Evolutionary conservation across 2,329 filamentous ascomycete genomes (phyloP).

Genomic region (Penicillium sp.): DNA sequence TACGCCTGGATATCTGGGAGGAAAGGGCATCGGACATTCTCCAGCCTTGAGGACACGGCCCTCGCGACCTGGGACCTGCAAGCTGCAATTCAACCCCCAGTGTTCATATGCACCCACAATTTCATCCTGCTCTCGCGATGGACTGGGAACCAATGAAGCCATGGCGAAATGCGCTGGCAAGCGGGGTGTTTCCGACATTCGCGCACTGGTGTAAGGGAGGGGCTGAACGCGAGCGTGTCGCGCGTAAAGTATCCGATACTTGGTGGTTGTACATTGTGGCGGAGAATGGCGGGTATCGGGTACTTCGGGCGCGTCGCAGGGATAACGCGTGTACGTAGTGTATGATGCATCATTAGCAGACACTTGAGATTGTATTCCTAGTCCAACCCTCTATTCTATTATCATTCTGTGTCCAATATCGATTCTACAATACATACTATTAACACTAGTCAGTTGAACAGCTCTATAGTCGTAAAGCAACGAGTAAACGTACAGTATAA

Average conservation of each 20-base stretch:
- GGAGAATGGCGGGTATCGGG: neutral
- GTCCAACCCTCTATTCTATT: neutral
- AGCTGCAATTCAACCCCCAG: neutral
- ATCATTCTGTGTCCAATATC: neutral
- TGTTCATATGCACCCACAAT: neutral
- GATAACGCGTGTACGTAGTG: neutral
- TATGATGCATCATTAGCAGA: neutral
- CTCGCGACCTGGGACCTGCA: neutral
- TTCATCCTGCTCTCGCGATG: neutral
- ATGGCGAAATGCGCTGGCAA: constrained; percentile 8
- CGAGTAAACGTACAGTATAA: neutral
- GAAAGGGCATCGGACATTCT: neutral
- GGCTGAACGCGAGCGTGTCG: constrained; percentile 11
- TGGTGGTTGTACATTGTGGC: neutral
- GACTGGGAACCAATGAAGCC: constrained; percentile 6
- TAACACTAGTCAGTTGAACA: too few relatives aligned
- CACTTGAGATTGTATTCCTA: neutral
- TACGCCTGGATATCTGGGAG: neutral
- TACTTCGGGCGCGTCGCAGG: constrained; percentile 21
- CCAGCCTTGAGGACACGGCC: neutral
- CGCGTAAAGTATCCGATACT: constrained; percentile 4
- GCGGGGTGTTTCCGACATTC: neutral
- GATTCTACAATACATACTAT: neutral
- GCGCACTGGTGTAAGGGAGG: constrained; percentile 6
- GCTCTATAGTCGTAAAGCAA: neutral